Conservation (phyloP, 129 eudicot species). For the Centella asiatica region DNA sequence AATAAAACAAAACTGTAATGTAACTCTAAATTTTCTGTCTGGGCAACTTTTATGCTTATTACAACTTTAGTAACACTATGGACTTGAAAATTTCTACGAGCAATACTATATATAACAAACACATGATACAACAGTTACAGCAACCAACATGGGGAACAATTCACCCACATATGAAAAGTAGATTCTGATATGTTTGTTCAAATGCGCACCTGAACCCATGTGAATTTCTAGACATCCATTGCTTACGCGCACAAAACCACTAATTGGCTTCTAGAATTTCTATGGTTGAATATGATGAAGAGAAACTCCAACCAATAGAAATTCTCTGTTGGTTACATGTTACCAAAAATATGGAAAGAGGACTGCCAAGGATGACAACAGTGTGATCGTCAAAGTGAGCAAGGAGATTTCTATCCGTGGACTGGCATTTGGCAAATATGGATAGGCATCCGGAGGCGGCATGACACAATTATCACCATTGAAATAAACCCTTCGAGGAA, state of each 20-base stretch:
- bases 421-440: slow-evolving; percentile 64
- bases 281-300: slow-evolving; percentile 10
- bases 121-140: slow-evolving; percentile 20
- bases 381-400: slow-evolving; percentile 23
- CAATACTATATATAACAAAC: slow-evolving; percentile 14
- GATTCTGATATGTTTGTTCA: slow-evolving; percentile 17
- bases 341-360: slow-evolving; percentile 40
- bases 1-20: slow-evolving; percentile 10
- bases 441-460: slow-evolving; percentile 98
- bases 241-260: slow-evolving; percentile 7
- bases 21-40: slow-evolving; percentile 4
- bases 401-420: slow-evolving; percentile 33
- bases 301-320: not conserved
- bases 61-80: slow-evolving; percentile 29
- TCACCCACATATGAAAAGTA: slow-evolving; percentile 32
- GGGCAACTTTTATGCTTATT: slow-evolving; percentile 25
- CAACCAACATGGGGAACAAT: slow-evolving; percentile 24
- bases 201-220: slow-evolving; percentile 22
- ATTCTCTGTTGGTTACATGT: not conserved
- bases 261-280: slow-evolving; percentile 9
- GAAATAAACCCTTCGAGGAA: slow-evolving; percentile 82
- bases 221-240: slow-evolving; percentile 6
- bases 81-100: slow-evolving; percentile 44
- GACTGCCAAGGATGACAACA: slow-evolving; percentile 30
- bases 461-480: slow-evolving; percentile 96